A percentile compares a stretch with the other conserved stretches of the same genome.
These are phyloP conservation scores for Penicillium sp. DNA, from an alignment of 2,329 filamentous ascomycete genomes.

Conservation along the genomic window DNA sequence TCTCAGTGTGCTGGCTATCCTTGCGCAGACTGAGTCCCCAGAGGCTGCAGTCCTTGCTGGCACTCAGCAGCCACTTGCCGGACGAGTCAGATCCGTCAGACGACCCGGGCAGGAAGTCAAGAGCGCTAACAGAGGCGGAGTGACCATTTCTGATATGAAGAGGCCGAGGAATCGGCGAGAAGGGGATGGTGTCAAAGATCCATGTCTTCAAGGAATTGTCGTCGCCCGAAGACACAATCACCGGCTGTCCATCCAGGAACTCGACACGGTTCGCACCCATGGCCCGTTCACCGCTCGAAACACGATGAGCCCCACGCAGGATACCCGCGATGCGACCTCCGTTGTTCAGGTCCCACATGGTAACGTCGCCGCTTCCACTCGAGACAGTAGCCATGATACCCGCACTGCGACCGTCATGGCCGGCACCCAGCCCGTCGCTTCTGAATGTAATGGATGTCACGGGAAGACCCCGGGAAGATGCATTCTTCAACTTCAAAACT, in stretches of 20 bases:
- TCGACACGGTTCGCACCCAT: slow-evolving; percentile 80
- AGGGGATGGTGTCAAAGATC: slow-evolving; percentile 93
- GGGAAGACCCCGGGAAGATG: slow-evolving; percentile 60
- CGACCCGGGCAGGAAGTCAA: slow-evolving; percentile 82
- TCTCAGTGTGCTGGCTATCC: slow-evolving; percentile 88
- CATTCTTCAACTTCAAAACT: slow-evolving; percentile 68
- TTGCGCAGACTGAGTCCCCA: slow-evolving; percentile 96
- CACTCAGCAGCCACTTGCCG: slow-evolving; percentile 93
- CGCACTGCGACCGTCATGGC: slow-evolving; percentile 77
- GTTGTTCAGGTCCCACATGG: slow-evolving; percentile 92
- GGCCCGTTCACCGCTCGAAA: slow-evolving; percentile 58
- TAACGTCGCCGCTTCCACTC: slow-evolving; percentile 77
- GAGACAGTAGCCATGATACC: slow-evolving; percentile 95
- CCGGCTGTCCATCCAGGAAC: slow-evolving; percentile 84
- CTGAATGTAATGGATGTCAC: slow-evolving; percentile 87
- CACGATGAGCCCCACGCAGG: slow-evolving; percentile 81
- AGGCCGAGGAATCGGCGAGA: slow-evolving; percentile 80
- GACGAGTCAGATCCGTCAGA: slow-evolving; percentile 85
- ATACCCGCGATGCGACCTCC: slow-evolving; percentile 85
- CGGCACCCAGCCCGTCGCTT: slow-evolving; percentile 83
- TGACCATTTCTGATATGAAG: slow-evolving; percentile 87
- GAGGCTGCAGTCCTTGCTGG: slow-evolving; percentile 83
- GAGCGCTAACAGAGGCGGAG: slow-evolving; percentile 76
- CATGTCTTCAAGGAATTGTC: slow-evolving; percentile 95
- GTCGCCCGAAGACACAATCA: slow-evolving; percentile 84